A percentile compares a stretch with the other conserved stretches of the same genome.
Conservation (phyloP, 768 basidiomycete species). For the Vishniacozyma victoriae region DNA sequence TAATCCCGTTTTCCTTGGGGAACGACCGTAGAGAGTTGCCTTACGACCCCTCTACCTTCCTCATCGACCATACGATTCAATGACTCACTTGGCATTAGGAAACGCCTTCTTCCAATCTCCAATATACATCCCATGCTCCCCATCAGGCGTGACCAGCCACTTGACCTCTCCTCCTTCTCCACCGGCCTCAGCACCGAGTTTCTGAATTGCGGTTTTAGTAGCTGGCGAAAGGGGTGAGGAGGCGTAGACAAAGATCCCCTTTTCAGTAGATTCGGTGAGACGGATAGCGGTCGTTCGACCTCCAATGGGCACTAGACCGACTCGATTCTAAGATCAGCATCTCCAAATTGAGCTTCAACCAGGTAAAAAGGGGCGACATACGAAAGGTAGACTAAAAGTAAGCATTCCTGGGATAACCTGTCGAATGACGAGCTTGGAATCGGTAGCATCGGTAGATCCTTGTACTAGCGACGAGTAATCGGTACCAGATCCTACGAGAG, state of each 20-base stretch:
- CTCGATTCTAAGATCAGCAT: constrained; percentile 53
- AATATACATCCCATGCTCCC: constrained; percentile 47
- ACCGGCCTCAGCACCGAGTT: constrained; percentile 56
- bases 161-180: constrained; percentile 19
- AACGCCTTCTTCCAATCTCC: constrained; percentile 56
- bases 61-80: background rate
- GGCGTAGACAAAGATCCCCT: constrained; percentile 75
- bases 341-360: background rate
- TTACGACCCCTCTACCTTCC: too few species aligned
- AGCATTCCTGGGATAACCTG: constrained; percentile 43
- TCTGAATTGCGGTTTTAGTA: constrained; percentile 59
- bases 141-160: constrained; percentile 48
- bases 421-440: constrained; percentile 44
- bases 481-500: background rate
- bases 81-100: constrained; percentile 49
- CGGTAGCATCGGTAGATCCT: constrained; percentile 16
- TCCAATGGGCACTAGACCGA: constrained; percentile 66
- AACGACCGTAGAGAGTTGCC: too few species aligned
- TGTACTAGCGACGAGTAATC: background rate
- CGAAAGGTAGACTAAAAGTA: constrained; percentile 48
- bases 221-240: constrained; percentile 65
- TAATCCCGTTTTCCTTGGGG: too few species aligned
- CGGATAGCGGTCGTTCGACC: constrained; percentile 77
- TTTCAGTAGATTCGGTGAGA: constrained; percentile 47
- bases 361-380: constrained; percentile 18